Evolutionary conservation across 306 rosid genomes (phyloP).

Genomic region (Rosa rugosa): DNA sequence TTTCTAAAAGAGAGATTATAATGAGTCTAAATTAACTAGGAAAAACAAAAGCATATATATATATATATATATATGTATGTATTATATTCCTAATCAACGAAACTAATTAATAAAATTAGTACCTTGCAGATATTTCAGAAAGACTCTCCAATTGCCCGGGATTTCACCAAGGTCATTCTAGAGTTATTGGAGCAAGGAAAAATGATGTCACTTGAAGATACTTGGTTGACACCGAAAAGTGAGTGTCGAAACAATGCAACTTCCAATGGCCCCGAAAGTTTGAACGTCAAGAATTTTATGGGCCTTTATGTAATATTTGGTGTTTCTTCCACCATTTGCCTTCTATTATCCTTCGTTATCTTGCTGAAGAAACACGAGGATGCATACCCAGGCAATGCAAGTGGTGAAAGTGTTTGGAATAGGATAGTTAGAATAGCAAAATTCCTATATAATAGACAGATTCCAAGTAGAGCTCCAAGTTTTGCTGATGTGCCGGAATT

Average conservation of each 20-base stretch:
- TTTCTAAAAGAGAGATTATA: too few relatives aligned
- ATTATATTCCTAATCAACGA: background rate
- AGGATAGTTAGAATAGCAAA: background rate
- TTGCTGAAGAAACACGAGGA: conserved; percentile 2
- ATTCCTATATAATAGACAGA: background rate
- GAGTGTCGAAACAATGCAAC: conserved; percentile 28
- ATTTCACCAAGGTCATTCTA: conserved; percentile 52
- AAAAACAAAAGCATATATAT: too few relatives aligned
- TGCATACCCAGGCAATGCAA: background rate
- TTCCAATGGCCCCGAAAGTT: conserved; percentile 25
- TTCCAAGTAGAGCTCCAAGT: background rate
- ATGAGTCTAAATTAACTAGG: too few relatives aligned
- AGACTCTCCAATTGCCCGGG: conserved; percentile 57
- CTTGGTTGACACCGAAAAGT: conserved; percentile 30
- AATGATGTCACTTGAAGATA: conserved; percentile 35
- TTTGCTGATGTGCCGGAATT: background rate
- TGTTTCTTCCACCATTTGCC: conserved; percentile 43
- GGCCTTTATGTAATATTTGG: conserved; percentile 53
- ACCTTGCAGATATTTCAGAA: conserved; percentile 51
- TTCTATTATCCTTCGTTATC: conserved; percentile 30
- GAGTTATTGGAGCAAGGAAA: conserved; percentile 39
- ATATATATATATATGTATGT: too few relatives aligned
- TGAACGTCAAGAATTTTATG: conserved; percentile 48
- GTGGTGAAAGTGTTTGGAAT: background rate
- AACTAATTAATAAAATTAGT: background rate